Conservation (phyloP, 305 asterid genomes). For the Solanum chacoense region DNA sequence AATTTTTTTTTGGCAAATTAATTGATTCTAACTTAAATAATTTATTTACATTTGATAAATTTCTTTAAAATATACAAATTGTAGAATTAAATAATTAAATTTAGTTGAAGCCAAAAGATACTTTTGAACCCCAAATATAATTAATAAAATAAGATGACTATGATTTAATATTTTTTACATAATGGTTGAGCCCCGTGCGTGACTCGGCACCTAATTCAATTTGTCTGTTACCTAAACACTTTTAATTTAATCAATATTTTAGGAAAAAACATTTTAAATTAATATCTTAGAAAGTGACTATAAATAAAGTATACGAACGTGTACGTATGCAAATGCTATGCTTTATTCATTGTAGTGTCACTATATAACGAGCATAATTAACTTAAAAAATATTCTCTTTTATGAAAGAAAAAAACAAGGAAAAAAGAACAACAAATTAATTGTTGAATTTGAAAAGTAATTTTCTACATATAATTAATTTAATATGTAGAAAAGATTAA, state of each 20-base stretch:
- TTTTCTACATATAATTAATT: not conserved
- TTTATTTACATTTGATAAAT: not conserved
- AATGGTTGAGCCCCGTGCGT: slow-evolving; percentile 2
- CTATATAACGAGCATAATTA: not conserved
- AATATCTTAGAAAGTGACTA: not conserved
- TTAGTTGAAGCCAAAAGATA: fast-evolving
- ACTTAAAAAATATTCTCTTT: not conserved
- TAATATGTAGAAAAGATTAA: not conserved
- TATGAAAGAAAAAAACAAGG: not conserved
- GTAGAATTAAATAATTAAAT: not conserved
- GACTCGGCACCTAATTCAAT: not conserved
- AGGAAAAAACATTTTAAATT: not conserved
- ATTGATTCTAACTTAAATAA: not conserved
- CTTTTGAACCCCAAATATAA: not conserved
- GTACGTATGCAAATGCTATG: not conserved
- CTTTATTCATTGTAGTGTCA: not conserved
- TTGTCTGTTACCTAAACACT: not conserved
- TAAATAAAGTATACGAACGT: not conserved
- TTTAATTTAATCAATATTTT: not conserved
- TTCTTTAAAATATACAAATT: not conserved
- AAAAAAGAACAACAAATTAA: not conserved
- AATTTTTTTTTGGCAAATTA: not conserved
- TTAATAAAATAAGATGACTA: not conserved
- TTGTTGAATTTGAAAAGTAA: not conserved
- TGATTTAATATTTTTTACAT: not conserved